A percentile compares a stretch with the other conserved stretches of the same genome.
Evolutionary conservation across 1,284 basidiomycete species (phyloP).

Genomic region (Fomitiporia mediterranea): DNA sequence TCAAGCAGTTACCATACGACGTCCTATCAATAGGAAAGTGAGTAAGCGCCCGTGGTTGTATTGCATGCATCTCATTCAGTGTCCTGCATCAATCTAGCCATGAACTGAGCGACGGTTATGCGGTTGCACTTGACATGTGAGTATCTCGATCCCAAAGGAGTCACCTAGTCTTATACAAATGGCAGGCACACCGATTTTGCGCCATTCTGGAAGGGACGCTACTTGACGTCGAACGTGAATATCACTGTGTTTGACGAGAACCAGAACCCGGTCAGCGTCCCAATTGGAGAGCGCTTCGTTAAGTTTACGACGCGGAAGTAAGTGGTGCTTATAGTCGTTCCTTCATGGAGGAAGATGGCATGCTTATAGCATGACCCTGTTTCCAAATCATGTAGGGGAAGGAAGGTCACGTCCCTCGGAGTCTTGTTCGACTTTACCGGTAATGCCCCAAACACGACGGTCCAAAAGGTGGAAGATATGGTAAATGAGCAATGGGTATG

Average conservation of each 20-base stretch:
- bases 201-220: conserved; percentile 67
- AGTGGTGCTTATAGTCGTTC: no score
- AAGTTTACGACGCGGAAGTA: conserved; percentile 73
- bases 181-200: conserved; percentile 77
- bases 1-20: conserved; percentile 77
- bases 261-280: conserved; percentile 44
- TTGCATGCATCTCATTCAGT: no score
- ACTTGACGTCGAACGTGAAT: conserved; percentile 81
- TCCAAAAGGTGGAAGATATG: conserved; percentile 71
- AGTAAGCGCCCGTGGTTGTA: no score
- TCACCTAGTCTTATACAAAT: conserved; percentile 22
- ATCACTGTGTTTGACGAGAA: conserved; percentile 54
- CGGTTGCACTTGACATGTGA: conserved; percentile 16
- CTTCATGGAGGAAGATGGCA: no score
- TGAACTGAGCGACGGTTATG: conserved; percentile 15
- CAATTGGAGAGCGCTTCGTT: conserved; percentile 61
- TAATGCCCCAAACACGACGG: conserved; percentile 62
- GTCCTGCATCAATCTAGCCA: neutral
- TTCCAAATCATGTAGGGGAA: no score
- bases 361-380: no score
- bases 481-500: conserved; percentile 67
- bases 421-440: conserved; percentile 75
- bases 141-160: neutral
- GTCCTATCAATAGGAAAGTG: conserved; percentile 79
- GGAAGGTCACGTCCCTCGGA: conserved; percentile 75